Evolutionary conservation across 108 stramenopile species (phyloP), one percentile per base, ranked within the genome.

Genomic region (Stephanodiscus minutulus): DNA sequence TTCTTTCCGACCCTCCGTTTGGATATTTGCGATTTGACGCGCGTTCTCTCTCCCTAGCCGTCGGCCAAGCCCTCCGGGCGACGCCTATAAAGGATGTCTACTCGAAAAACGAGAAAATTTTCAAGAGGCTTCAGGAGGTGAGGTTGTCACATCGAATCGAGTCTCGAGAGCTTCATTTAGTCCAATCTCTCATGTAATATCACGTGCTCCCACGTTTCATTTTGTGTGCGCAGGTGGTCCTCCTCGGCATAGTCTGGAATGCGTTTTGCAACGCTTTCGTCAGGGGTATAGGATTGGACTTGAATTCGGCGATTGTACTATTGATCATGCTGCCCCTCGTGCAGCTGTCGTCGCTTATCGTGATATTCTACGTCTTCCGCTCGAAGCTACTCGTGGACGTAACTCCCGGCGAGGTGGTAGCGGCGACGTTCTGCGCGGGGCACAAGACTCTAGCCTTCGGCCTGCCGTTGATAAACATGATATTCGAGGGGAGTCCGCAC

Each of bases 401-500:
- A 43, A 56, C 83, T 1, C 76, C 69, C 9, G 68, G 66, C 27
- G 93, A 96, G 48, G 61, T 82, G 18, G 87, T 94, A 1, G 94
- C 95, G 24, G 89, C 87, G 27, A 82, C 91, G 54, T 95, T 93
- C 74, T 91, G 88, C 61, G 72, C 85, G 13, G 82, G 90, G 24
- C 96, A 97, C 62, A 97, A 97, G 61, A 97, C 96, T 0, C 74
- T 97, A 11, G 96, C 94, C 1, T 95, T 97, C 84, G 96, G 96
- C 0, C 81, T 33, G 31, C 31, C 31, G 2, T 33, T 97, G 56
- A 84, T 97, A 25, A 90, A 94, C 61, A 96, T 95, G 0, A 83
- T 97, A 11, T 97, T 96, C 65, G 88, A 89, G 76, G 95, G 94
- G 12, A 89, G 83, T 71, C 76, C 86, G 28, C 83, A 92, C 53